Percentiles rank a stretch among this genome's conserved stretches.
Evolutionary conservation across 2,329 filamentous ascomycete genomes (phyloP).

Genomic region (Exophiala alcalophila): DNA sequence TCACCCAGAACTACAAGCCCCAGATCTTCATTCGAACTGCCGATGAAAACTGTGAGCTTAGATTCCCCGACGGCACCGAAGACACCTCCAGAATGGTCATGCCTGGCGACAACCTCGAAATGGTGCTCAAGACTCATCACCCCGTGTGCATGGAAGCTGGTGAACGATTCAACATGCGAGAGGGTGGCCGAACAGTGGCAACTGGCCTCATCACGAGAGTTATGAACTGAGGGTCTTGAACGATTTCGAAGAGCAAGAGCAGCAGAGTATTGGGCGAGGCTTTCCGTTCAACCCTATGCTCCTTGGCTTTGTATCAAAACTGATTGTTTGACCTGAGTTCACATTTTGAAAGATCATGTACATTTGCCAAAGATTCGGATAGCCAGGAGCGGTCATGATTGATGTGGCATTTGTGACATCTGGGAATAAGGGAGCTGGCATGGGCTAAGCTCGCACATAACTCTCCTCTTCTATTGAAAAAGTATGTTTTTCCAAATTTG

Average conservation of each 20-base stretch:
- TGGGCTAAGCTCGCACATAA: conserved; percentile 21
- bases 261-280: neutral
- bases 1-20: conserved; percentile 93
- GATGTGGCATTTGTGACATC: conserved; percentile 12
- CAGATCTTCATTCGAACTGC: conserved; percentile 95
- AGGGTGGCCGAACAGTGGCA: conserved; percentile 87
- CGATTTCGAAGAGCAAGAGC: neutral
- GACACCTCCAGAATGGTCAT: conserved; percentile 81
- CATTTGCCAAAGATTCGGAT: conserved; percentile 10
- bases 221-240: conserved; percentile 41
- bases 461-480: conserved; percentile 28
- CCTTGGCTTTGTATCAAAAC: conserved; percentile 19
- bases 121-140: conserved; percentile 81
- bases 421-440: conserved; percentile 14
- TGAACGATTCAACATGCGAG: conserved; percentile 96
- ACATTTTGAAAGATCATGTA: conserved; percentile 11
- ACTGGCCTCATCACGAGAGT: conserved; percentile 80
- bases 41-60: conserved; percentile 70
- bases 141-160: conserved; percentile 85
- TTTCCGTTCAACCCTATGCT: conserved; percentile 2
- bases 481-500: too few species aligned
- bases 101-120: conserved; percentile 98
- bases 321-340: conserved; percentile 10
- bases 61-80: conserved; percentile 80
- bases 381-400: conserved; percentile 6